A percentile compares a stretch with the other conserved stretches of the same genome.
phyloP scores from a whole-genome alignment of 2,329 filamentous ascomycete genomes.

The Aspergillus tanneri region DNA sequence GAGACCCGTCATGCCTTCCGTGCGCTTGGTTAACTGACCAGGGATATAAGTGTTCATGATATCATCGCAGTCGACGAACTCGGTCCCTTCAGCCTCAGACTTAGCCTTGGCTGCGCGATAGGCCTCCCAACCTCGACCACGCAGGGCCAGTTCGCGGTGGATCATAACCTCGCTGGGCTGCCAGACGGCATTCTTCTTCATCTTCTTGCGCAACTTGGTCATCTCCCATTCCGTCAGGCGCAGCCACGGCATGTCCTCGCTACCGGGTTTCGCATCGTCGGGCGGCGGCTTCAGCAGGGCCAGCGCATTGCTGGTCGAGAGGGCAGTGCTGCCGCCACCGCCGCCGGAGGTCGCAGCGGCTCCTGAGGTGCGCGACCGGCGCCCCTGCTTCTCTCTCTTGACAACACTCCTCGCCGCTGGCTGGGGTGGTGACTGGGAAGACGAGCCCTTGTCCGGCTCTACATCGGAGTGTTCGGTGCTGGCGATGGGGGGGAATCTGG shows the following conservation, averaged over 20 bases:
- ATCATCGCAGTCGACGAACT: constrained; percentile 59
- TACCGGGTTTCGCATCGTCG: constrained; percentile 58
- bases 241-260: constrained; percentile 62
- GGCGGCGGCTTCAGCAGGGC: constrained; percentile 60
- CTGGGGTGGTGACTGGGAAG: constrained; percentile 20
- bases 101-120: constrained; percentile 51
- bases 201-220: constrained; percentile 64
- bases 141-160: constrained; percentile 59
- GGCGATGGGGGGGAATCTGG: constrained; percentile 47
- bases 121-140: constrained; percentile 55
- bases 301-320: constrained; percentile 62
- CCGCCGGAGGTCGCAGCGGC: constrained; percentile 4
- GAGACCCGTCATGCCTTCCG: constrained; percentile 41
- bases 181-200: constrained; percentile 73
- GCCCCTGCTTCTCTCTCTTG: constrained; percentile 46
- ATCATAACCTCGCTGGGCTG: constrained; percentile 67
- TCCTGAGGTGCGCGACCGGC: constrained; percentile 24
- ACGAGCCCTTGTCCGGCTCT: constrained; percentile 33
- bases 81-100: constrained; percentile 52
- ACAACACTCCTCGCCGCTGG: constrained; percentile 21
- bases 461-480: constrained; percentile 49
- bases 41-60: constrained; percentile 39
- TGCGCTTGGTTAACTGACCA: constrained; percentile 41
- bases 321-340: constrained; percentile 39
- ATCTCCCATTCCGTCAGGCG: constrained; percentile 67